A percentile compares a stretch with the other conserved stretches of the same genome.
phyloP scores from a whole-genome alignment of 306 rosid species.

The Amphicarpaea edgeworthii region DNA sequence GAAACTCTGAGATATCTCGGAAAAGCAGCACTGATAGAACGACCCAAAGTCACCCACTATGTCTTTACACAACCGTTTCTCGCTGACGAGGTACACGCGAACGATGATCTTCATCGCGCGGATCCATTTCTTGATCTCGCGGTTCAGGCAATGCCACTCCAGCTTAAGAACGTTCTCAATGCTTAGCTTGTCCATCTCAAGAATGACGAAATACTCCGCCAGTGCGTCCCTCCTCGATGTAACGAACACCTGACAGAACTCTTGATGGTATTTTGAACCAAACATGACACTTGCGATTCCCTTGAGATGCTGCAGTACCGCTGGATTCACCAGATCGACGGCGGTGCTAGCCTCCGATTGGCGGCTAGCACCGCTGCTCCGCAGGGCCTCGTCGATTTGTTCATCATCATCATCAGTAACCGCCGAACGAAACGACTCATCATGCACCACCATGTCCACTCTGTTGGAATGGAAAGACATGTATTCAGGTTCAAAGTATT shows the following conservation, averaged over 20 bases:
- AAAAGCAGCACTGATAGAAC: slow-evolving; percentile 51
- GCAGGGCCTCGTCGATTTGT: slow-evolving; percentile 32
- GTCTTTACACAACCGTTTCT: slow-evolving; percentile 61
- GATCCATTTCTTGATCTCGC: slow-evolving; percentile 65
- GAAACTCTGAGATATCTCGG: slow-evolving; percentile 57
- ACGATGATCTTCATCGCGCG: slow-evolving; percentile 58
- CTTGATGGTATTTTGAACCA: slow-evolving; percentile 63
- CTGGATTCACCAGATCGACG: slow-evolving; percentile 59
- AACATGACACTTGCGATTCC: slow-evolving; percentile 70
- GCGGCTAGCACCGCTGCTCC: slow-evolving; percentile 25
- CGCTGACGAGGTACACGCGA: slow-evolving; percentile 61
- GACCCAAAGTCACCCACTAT: slow-evolving; percentile 59
- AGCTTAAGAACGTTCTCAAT: slow-evolving; percentile 61
- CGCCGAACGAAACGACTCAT: slow-evolving; percentile 55
- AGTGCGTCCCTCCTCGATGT: slow-evolving; percentile 61
- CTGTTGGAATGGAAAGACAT: slow-evolving; percentile 56
- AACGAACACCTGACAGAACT: slow-evolving; percentile 60
- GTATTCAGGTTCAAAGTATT: slow-evolving; percentile 57
- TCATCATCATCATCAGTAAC: too few relatives aligned
- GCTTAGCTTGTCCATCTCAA: slow-evolving; percentile 57
- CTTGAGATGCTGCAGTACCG: slow-evolving; percentile 56
- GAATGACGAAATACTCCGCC: slow-evolving; percentile 58
- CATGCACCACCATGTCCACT: slow-evolving; percentile 47
- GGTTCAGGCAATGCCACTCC: slow-evolving; percentile 61
- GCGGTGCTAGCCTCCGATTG: slow-evolving; percentile 32